Percentiles rank a stretch among this genome's conserved stretches.
Conservation (phyloP, 352 stramenopile genomes). For the Pythium volutum region DNA sequence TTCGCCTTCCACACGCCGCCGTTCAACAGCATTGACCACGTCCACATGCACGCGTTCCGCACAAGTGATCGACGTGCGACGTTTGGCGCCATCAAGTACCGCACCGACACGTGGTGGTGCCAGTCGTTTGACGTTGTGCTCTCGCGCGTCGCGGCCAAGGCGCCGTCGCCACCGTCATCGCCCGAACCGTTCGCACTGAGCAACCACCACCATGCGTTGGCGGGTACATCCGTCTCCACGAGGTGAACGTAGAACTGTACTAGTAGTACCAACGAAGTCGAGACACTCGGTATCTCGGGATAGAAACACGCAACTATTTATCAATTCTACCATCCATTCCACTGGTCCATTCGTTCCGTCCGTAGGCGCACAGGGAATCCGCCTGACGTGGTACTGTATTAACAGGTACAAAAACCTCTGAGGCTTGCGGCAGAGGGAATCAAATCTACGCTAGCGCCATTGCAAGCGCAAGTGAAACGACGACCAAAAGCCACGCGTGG, state of each 20-base stretch:
- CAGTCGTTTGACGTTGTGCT: conserved; percentile 77
- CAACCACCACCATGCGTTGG: not conserved
- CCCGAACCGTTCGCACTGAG: not conserved
- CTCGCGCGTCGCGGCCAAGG: conserved; percentile 25
- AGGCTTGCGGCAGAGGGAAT: not conserved
- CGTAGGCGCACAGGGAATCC: too few species aligned
- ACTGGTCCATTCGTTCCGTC: not conserved
- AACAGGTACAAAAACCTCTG: not conserved
- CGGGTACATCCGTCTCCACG: not conserved
- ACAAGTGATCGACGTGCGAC: conserved; percentile 36
- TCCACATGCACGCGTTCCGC: conserved; percentile 87
- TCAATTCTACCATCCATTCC: not conserved
- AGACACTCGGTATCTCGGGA: not conserved
- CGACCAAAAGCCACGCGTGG: not conserved
- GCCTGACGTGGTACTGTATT: not conserved
- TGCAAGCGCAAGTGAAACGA: not conserved
- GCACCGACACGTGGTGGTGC: conserved; percentile 86
- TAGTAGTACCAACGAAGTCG: not conserved
- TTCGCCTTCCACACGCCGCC: conserved; percentile 82
- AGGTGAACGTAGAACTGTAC: conserved; percentile 5
- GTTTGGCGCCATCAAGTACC: conserved; percentile 83
- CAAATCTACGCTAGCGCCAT: not conserved
- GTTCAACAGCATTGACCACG: conserved; percentile 90
- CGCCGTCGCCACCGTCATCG: not conserved
- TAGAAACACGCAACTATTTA: conserved; percentile 5